phyloP scores from a whole-genome alignment of 768 basidiomycete species.

The Gelatoporia subvermispora region DNA sequence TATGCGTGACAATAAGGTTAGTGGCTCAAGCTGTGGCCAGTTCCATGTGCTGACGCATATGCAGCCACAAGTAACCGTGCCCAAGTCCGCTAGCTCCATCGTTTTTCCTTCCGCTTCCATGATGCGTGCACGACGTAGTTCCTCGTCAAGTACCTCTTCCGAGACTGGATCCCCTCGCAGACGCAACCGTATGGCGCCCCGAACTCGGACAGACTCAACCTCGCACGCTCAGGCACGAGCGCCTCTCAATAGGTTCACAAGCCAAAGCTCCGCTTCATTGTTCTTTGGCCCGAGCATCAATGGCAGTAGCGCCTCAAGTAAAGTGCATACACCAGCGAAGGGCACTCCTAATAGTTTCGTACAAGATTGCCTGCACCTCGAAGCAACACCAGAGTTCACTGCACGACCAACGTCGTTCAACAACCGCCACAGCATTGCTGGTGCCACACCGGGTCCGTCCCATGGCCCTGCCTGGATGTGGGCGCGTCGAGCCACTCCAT shows the following conservation, averaged over 20 bases:
- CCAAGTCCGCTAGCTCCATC: conserved; percentile 16
- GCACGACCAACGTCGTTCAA: conserved; percentile 30
- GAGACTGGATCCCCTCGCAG: conserved; percentile 50
- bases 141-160: conserved; percentile 37
- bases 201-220: conserved; percentile 28
- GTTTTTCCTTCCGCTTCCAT: conserved; percentile 34
- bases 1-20: conserved; percentile 14
- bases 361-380: conserved; percentile 1
- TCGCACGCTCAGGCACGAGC: conserved; percentile 28
- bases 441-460: conserved; percentile 25
- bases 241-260: conserved; percentile 48
- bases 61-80: conserved; percentile 24
- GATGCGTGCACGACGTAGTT: conserved; percentile 33
- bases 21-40: conserved; percentile 6
- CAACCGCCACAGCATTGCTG: conserved; percentile 69
- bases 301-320: conserved; percentile 9
- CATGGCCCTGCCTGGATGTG: conserved; percentile 11
- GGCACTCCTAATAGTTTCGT: neutral
- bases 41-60: conserved; percentile 4
- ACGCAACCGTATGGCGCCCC: conserved; percentile 46
- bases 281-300: conserved; percentile 63
- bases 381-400: too few relatives aligned
- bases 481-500: conserved; percentile 6
- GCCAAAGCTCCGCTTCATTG: conserved; percentile 49
- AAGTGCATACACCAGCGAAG: conserved; percentile 5